Base-by-base conservation (phyloP, 139 green algal species). In the Chlorella sp. region DNA sequence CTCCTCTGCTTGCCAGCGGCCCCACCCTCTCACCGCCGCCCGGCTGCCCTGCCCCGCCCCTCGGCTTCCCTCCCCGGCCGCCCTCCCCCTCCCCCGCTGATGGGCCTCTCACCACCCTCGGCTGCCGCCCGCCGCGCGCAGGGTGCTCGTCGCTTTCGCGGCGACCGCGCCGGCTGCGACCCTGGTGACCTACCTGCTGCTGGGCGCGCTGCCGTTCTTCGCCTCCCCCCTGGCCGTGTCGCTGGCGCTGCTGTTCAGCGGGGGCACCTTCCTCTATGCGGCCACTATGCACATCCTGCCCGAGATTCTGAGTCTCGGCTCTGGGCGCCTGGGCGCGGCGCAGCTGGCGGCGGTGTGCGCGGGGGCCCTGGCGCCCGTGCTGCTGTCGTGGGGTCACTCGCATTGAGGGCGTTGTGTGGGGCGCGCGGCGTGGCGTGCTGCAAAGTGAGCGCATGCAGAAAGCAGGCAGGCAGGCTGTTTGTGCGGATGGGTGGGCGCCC, bases 211-310 rank as follows among this genome's bases (percentile, higher is more conserved):
- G n/a, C 33, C 80, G 15, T 56, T 59, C 8, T 36, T 86, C 8
- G 72, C 62, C 12, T 77, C 69, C 14, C 67, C 69, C 3, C 31
- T 29, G 4, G 40, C 67, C 21, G 70, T 86, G 11, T 31, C 81
- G 11, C 77, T 81, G 21, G 48, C 40, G 46, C 45, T 90, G 15
- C 63, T 92, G 23, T 86, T 91, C 71, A 86, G 76, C 35, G 88
- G 88, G 8, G 88, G 89, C 11, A 92, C 89, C 6, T 92, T 93
- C 65, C 72, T 93, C 61, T 79, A 90, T 42, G 89, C 87, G 0
- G 81, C 79, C 45, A 85, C 76, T 38, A 85, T 89, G 73, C 88
- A 93, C 76, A 89, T 93, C 43, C 74, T 93, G 48, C 87, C 87
- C 7, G 81, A 83, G 73, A 77, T 86, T 29, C 46, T 86, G 36